A percentile compares a stretch with the other conserved stretches of the same genome.
Evolutionary conservation across 768 basidiomycete species (phyloP).

Genomic region (Boletus patriciae): DNA sequence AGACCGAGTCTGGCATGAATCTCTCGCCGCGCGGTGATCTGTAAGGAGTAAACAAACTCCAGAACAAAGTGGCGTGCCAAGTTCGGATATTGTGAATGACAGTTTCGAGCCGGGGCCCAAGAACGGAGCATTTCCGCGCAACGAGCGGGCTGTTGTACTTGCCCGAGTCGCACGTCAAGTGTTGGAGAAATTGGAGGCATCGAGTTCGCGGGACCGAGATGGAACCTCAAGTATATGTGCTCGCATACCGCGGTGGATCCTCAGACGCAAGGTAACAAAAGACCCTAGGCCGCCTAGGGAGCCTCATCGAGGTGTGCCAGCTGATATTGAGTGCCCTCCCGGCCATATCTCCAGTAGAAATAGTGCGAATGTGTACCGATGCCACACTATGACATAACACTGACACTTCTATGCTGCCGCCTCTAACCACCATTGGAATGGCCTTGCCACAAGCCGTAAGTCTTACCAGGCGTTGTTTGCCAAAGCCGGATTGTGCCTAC

Average conservation of each 20-base stretch:
- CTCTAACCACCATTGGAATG: constrained; percentile 41
- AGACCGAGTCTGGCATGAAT: neutral
- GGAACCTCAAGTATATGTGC: neutral
- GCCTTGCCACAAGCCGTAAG: constrained; percentile 90
- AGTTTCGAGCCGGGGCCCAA: neutral
- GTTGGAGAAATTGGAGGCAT: neutral
- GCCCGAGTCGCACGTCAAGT: neutral
- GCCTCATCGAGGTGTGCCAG: constrained; percentile 6
- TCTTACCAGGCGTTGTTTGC: constrained; percentile 94
- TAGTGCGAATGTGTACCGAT: constrained; percentile 6
- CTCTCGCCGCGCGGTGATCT: neutral
- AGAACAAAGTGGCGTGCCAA: neutral
- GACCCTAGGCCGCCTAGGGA: neutral
- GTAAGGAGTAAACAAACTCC: neutral
- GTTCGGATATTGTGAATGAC: neutral
- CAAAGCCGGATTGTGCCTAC: constrained; percentile 92
- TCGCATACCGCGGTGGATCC: neutral
- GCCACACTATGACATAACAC: constrained; percentile 9
- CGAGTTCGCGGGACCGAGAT: neutral
- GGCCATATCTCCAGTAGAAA: constrained; percentile 15
- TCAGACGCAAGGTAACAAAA: neutral
- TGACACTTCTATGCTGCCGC: neutral
- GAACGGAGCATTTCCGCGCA: neutral
- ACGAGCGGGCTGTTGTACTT: neutral
- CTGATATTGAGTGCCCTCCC: constrained; percentile 11